Evolutionary conservation across 441 rosid genomes (phyloP), one percentile per base, ranked within the genome.

Genomic region (Populus hybrid): DNA sequence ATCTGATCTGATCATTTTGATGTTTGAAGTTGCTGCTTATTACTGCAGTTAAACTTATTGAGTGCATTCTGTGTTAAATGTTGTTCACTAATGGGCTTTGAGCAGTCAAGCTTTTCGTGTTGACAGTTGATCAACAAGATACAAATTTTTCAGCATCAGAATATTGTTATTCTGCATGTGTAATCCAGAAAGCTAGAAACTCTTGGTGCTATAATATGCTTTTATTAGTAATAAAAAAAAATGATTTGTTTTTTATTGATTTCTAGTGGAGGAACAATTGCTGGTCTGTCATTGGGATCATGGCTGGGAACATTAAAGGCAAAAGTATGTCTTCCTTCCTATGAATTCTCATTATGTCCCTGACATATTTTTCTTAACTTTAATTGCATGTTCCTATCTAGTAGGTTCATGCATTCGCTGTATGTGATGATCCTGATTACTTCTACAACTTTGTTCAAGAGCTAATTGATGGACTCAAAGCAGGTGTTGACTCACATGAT

Each of bases 331-430:
- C 68, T 65, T 78, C 82, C 28, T 71, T 56, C 75, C 35, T 53
- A 21, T 65, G 14, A 70, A 72, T 66, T 78, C 16, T 68, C 28
- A 36, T 69, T 33, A 64, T 36, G 9, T 69, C 69, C 36, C 74
- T 23, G 14, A 29, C 69, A 12, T 18, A 53, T 75, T 45, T 40
- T 76, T 40, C 40, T 40, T 24, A 71, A 74, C 73, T 84, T 36
- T 26, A 53, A 38, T 71, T 83, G 23, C 26, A 36, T 75, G 11
- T 77, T 72, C 64, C 53, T 78, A 31, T 71, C 29, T 26, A 74
- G n/a, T 86, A 95, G 99, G 97, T 95, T 76, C 98, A 94, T 91
- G 98, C 98, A 40, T 95, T 90, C 79, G 87, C 88, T 66, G 97
- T 95, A 59, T 94, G 95, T 74, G 97, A 95, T 79, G 93, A 92